These are phyloP conservation scores for Brettanomyces custersianus DNA, from an alignment of 805 yeast genomes.

Conservation along the genomic window DNA sequence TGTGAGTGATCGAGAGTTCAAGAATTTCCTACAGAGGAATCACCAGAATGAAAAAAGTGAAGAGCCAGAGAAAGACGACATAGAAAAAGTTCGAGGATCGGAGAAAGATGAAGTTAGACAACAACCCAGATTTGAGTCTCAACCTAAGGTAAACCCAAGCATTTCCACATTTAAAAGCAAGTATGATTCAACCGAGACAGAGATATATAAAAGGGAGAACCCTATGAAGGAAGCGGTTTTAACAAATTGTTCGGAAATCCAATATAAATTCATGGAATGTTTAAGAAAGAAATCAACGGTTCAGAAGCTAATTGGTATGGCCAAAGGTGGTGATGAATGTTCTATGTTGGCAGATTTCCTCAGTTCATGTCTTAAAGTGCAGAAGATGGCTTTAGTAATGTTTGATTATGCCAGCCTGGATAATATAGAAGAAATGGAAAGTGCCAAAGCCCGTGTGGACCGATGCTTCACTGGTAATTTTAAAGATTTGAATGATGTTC, in stretches of 20 bases:
- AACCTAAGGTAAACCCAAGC: no score
- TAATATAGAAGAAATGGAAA: conserved; percentile 20
- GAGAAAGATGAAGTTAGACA: background rate
- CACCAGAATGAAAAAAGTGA: conserved; percentile 2
- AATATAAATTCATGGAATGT: conserved; percentile 21
- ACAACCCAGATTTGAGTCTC: background rate
- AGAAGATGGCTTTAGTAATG: conserved; percentile 21
- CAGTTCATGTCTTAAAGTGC: conserved; percentile 22
- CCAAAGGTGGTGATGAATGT: conserved; percentile 17
- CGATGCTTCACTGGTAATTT: conserved; percentile 20
- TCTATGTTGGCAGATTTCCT: conserved; percentile 20
- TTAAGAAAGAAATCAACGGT: conserved; percentile 12
- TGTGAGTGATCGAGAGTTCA: conserved; percentile 25
- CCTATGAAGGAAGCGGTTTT: conserved; percentile 20
- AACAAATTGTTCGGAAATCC: conserved; percentile 27
- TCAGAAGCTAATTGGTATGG: conserved; percentile 9
- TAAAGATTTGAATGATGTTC: conserved; percentile 17
- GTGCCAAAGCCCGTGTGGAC: conserved; percentile 22
- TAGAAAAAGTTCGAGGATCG: conserved; percentile 2
- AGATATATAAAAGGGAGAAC: conserved; percentile 21
- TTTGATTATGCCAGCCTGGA: conserved; percentile 25
- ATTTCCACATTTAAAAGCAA: conserved; percentile 5
- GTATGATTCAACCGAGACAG: conserved; percentile 13
- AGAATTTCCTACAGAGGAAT: conserved; percentile 10
- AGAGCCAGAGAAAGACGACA: conserved; percentile 2